Evolutionary conservation across 1,284 basidiomycete genomes (phyloP).

Genomic region (Cutaneotrichosporon spelunceum): DNA sequence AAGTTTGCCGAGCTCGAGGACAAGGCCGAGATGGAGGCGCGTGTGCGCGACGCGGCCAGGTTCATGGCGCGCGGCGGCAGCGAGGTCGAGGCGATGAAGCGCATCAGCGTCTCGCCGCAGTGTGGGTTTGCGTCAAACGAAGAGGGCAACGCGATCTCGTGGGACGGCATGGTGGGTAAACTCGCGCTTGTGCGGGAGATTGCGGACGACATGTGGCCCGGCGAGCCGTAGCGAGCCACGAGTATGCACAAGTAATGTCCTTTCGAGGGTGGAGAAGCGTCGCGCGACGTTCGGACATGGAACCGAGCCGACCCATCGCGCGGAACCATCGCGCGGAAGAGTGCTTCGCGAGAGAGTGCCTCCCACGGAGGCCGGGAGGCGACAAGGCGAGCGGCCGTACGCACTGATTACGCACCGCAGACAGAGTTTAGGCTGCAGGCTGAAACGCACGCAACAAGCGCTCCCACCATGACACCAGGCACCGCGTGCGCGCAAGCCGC

Average conservation of each 20-base stretch:
- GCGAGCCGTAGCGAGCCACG: conserved; percentile 16
- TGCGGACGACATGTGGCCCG: conserved; percentile 40
- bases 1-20: conserved; percentile 68
- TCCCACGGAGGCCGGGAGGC: too few species aligned
- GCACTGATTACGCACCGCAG: neutral
- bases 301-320: too few species aligned
- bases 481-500: too few species aligned
- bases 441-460: conserved; percentile 1
- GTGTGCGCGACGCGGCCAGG: conserved; percentile 64
- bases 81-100: conserved; percentile 30
- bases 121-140: conserved; percentile 37
- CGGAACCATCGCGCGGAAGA: too few species aligned
- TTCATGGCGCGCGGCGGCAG: conserved; percentile 41
- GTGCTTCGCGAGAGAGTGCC: too few species aligned
- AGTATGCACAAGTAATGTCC: too few species aligned
- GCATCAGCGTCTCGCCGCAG: conserved; percentile 39
- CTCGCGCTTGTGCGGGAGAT: conserved; percentile 35
- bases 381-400: too few species aligned
- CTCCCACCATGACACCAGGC: neutral
- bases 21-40: conserved; percentile 58
- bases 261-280: too few species aligned
- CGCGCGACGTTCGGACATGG: too few species aligned
- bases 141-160: conserved; percentile 39
- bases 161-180: conserved; percentile 42
- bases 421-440: neutral